Evolutionary conservation across 306 rosid genomes (phyloP).

Genomic region (Quercus engelmannii): DNA sequence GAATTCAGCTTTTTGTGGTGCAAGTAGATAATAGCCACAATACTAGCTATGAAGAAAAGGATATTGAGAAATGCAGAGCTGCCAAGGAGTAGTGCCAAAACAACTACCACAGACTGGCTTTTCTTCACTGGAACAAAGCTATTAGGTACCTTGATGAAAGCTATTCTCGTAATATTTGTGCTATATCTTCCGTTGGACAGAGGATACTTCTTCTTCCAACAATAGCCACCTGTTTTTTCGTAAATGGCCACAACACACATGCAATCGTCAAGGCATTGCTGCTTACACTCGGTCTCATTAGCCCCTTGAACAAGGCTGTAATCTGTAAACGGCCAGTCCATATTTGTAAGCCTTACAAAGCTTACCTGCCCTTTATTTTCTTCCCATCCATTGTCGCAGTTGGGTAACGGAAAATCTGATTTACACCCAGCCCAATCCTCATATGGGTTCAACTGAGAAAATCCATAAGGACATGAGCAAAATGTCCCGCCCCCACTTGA

Average conservation of each 20-base stretch:
- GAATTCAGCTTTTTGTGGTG: neutral
- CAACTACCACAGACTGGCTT: neutral
- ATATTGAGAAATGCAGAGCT: constrained; percentile 14
- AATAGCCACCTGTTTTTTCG: neutral
- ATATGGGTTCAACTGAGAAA: too few species aligned
- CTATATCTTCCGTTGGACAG: constrained; percentile 21
- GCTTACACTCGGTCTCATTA: neutral
- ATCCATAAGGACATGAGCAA: too few species aligned
- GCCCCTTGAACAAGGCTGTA: neutral
- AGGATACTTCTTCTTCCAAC: constrained; percentile 27
- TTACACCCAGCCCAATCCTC: too few species aligned
- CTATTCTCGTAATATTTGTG: neutral
- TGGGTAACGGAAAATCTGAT: too few species aligned
- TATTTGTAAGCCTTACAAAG: too few species aligned
- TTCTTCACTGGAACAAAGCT: neutral
- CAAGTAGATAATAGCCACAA: neutral
- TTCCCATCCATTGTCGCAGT: too few species aligned
- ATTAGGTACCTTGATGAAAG: neutral
- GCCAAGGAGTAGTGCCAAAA: constrained; percentile 18
- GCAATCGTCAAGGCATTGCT: constrained; percentile 15
- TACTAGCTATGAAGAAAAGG: too few species aligned
- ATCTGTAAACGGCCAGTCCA: neutral
- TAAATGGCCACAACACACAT: neutral
- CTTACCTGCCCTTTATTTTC: neutral
- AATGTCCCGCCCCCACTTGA: too few species aligned